A percentile compares a stretch with the other conserved stretches of the same genome.
Conservation (phyloP, 2,329 filamentous ascomycete species). For the Pleurostoma richardsiae region DNA sequence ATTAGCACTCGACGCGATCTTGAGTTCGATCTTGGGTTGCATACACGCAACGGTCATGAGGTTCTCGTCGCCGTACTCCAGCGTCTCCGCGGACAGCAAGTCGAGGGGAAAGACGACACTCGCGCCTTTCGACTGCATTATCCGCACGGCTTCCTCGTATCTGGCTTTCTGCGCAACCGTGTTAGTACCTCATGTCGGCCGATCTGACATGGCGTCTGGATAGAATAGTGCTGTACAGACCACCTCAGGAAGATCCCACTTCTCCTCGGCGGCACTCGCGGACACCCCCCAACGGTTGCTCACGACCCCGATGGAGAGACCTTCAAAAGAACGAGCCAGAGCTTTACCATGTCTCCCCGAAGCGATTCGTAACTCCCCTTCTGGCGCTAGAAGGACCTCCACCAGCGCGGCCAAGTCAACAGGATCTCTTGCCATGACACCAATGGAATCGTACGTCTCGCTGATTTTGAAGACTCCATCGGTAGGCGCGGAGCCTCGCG, state of each 20-base stretch:
- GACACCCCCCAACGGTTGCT: conserved; percentile 11
- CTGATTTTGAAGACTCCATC: conserved; percentile 11
- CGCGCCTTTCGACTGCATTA: conserved; percentile 8
- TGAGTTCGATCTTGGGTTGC: neutral
- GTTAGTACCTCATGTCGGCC: no score
- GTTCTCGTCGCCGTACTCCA: conserved; percentile 7
- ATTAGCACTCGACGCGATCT: neutral
- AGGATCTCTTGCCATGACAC: conserved; percentile 15
- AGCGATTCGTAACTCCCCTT: neutral
- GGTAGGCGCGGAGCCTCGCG: conserved; percentile 6
- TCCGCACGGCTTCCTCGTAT: conserved; percentile 8
- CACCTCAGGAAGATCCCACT: conserved; percentile 12
- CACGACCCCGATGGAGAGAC: conserved; percentile 10
- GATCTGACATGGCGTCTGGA: no score
- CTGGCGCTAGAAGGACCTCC: conserved; percentile 4
- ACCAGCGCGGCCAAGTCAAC: conserved; percentile 11
- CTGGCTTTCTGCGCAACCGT: conserved; percentile 4
- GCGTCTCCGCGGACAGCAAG: conserved; percentile 2
- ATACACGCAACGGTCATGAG: conserved; percentile 12
- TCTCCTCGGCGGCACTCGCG: conserved; percentile 3
- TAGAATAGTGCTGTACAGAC: conserved; percentile 2
- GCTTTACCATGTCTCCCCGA: neutral
- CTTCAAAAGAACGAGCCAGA: conserved; percentile 5
- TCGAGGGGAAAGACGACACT: conserved; percentile 8
- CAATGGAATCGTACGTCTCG: conserved; percentile 13